Evolutionary conservation across 768 basidiomycete species (phyloP), one percentile per base, ranked within the genome.

Genomic region (Multifurca ochricompacta): DNA sequence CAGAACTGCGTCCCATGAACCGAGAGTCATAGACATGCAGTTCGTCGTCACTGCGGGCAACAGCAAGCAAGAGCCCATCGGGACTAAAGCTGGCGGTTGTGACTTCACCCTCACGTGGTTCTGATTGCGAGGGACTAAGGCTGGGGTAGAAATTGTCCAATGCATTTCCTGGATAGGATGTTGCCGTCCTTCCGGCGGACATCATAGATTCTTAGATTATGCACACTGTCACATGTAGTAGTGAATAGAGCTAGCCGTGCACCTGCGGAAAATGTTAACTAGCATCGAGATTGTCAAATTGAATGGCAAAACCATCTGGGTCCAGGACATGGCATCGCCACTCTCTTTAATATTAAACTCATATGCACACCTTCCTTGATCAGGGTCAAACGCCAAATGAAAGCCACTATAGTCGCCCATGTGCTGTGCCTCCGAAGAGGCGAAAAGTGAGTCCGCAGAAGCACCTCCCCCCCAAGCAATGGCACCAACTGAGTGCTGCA

Each of bases 291-390:
- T 5, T 1, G 14, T 30, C 3, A 21, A 16, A 23, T 10, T 18
- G n/a, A 30, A 37, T 28, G 4, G 6, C 11, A 19, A 8, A 11
- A 61, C 60, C 58, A 14, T 55, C 51, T 28, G 59, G 32, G 39
- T 56, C 44, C 18, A 59, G 8, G 54, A 54, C 54, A 61, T 61
- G 10, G 54, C 58, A 34, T 61, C 60, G 5, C 60, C 60, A 47
- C 54, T 56, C 34, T 55, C 60, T 25, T 18, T 47, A 10, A 42
- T 51, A 27, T 32, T 35, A 16, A 54, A 47, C 21, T 48, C 31
- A n/a, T 39, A 60, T 5, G 14, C 27, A 28, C 36, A 14, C 28
- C 46, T 48, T 19, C 46, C 53, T 25, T 46, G 45, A 23, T 48
- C 53, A 16, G 59, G 36, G 19, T 61, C 58, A 25, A 61, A 53